These are phyloP conservation scores for Poteriospumella lacustris DNA, from an alignment of 108 stramenopile genomes.

Conservation along the genomic window DNA sequence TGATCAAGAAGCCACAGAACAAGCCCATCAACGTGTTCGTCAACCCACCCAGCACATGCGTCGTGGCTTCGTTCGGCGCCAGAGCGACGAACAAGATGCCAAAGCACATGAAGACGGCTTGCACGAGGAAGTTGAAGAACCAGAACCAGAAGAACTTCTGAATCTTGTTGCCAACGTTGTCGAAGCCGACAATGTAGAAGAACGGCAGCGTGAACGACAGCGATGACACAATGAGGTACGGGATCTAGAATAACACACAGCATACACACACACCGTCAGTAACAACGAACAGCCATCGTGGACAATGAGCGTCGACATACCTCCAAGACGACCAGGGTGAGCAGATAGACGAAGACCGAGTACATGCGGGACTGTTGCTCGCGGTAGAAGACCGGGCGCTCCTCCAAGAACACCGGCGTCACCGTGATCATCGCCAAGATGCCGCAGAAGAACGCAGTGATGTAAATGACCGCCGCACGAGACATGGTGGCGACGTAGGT, in stretches of 20 bases:
- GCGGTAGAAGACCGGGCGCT: conserved; percentile 47
- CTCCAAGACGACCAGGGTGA: neutral
- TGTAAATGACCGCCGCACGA: conserved; percentile 36
- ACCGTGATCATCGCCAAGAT: conserved; percentile 35
- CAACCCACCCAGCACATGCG: neutral
- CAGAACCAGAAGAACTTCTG: conserved; percentile 42
- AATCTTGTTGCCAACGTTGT: conserved; percentile 34
- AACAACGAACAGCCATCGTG: no score
- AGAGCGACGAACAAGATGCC: neutral
- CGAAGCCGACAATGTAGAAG: conserved; percentile 37
- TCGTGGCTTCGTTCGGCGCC: neutral
- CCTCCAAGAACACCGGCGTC: conserved; percentile 35
- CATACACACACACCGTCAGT: no score
- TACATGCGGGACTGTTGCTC: conserved; percentile 40
- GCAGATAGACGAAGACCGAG: neutral
- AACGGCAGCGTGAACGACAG: no score
- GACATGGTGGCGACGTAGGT: no score
- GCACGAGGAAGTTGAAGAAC: neutral
- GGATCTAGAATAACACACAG: no score
- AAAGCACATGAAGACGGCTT: neutral
- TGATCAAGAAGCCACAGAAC: conserved; percentile 16
- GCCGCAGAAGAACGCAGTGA: conserved; percentile 40
- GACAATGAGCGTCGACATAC: no score
- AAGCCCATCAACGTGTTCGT: neutral
- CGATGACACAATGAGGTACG: conserved; percentile 27